Evolutionary conservation across 2,329 filamentous ascomycete genomes (phyloP).

Genomic region (Clarireedia homoeocarpa): DNA sequence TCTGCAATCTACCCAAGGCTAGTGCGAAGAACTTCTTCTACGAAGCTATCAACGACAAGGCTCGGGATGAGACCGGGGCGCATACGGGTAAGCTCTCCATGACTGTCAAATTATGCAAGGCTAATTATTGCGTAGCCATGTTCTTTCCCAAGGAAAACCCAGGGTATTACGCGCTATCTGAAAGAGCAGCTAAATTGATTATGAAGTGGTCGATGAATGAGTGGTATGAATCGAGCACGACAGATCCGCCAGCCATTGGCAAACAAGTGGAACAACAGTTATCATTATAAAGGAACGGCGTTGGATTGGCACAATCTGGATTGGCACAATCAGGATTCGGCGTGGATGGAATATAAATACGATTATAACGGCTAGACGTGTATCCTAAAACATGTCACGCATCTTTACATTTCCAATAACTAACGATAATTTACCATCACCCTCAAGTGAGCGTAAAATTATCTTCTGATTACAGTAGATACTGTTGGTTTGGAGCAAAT

Average conservation of each 20-base stretch:
- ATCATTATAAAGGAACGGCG: too few species aligned
- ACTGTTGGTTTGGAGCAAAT: too few species aligned
- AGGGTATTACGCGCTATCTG: slow-evolving; percentile 59
- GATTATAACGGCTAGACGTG: too few species aligned
- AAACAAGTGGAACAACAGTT: neutral
- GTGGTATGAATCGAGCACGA: slow-evolving; percentile 54
- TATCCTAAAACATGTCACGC: too few species aligned
- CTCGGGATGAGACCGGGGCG: slow-evolving; percentile 68
- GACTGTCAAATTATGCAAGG: slow-evolving; percentile 9
- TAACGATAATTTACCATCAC: too few species aligned
- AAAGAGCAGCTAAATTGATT: slow-evolving; percentile 57
- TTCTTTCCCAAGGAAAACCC: slow-evolving; percentile 67
- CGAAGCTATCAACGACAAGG: slow-evolving; percentile 69
- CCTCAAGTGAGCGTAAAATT: too few species aligned
- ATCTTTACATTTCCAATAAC: too few species aligned
- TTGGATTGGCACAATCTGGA: too few species aligned
- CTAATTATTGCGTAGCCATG: slow-evolving; percentile 44
- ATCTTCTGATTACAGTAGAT: too few species aligned
- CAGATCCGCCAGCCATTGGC: neutral
- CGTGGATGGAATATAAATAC: too few species aligned
- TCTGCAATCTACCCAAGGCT: slow-evolving; percentile 71
- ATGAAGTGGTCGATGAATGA: slow-evolving; percentile 55
- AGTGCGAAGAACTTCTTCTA: slow-evolving; percentile 51
- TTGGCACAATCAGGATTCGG: too few species aligned
- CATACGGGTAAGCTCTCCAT: slow-evolving; percentile 55